A percentile compares a stretch with the other conserved stretches of the same genome.
phyloP scores from a whole-genome alignment of 768 basidiomycete species.

The Polyporus arcularius region DNA sequence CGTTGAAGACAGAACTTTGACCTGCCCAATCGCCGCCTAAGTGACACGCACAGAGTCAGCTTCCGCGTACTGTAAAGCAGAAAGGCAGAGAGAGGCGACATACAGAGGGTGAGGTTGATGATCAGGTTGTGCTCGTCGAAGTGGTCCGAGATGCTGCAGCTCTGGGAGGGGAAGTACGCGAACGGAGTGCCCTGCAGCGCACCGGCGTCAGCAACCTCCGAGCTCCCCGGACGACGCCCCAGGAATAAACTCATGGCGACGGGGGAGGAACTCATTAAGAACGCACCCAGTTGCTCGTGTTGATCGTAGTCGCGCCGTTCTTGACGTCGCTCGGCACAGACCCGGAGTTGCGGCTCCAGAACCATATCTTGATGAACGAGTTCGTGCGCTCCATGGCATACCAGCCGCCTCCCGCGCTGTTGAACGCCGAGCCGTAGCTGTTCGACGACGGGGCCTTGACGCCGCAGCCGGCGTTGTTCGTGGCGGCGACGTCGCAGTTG shows the following conservation, averaged over 20 bases:
- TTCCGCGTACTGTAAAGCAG: background rate
- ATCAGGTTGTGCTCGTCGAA: constrained; percentile 4
- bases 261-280: constrained; percentile 8
- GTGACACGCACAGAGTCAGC: background rate
- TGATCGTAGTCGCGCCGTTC: constrained; percentile 40
- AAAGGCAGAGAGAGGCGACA: background rate
- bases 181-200: constrained; percentile 49
- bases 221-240: background rate
- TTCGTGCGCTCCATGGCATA: constrained; percentile 61
- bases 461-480: constrained; percentile 58
- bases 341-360: constrained; percentile 55
- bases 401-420: constrained; percentile 64
- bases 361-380: constrained; percentile 66
- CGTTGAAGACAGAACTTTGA: constrained; percentile 33
- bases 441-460: constrained; percentile 40
- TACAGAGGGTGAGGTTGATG: constrained; percentile 58
- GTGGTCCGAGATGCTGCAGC: background rate
- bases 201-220: background rate
- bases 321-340: constrained; percentile 47
- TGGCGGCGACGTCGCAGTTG: constrained; percentile 49
- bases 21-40: constrained; percentile 58
- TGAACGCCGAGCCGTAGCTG: constrained; percentile 61
- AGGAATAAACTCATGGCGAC: background rate
- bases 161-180: constrained; percentile 4
- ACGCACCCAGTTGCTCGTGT: constrained; percentile 55